Base-by-base conservation (phyloP, 2,329 filamentous ascomycete genomes). In the Calcarisporium arbuscula region DNA sequence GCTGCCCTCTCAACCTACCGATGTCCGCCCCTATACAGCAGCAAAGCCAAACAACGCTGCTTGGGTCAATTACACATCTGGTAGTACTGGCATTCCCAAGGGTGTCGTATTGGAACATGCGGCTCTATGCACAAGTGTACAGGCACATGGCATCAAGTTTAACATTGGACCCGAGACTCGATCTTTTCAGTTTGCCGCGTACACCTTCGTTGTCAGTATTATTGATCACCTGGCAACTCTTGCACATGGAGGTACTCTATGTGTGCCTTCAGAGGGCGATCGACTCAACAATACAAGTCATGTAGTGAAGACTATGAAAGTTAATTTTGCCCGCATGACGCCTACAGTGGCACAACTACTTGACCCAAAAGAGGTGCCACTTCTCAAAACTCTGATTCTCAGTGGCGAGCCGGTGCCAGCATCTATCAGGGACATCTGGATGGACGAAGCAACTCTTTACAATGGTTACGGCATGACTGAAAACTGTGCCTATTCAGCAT, bases 41-140 rank as follows among this genome's bases (percentile, higher is more conserved):
- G n/a, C n/a, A n/a, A n/a, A 20, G n/a, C 21, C 19, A 3, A 20
- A 36, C 22, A 15, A 43, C 9, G 30, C 34, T 12, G 34, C 40
- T 3, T 45, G 36, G 28, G 28, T 43, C 3, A 14, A 44, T 50
- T 72, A 70, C 45, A 72, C 68, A 19, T 70, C 67, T 11, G 68
- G 68, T 14, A 70, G 64, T 14, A 71, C 68, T 2, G 68, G 68
- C 6, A 52, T 54, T 22, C 68, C 67, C 6, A 72, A 70, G 49
- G 66, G 65, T 26, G 61, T 68, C 16, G 55, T 67, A 10, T 36
- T 50, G 22, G 32, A 40, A 0, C 35, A 39, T n/a, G 8, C 12
- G 10, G 6, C 10, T 23, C 21, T 14, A 25, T 30, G 19, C n/a
- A 21, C 29, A 12, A 6, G 16, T 22, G 34, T 21, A 22, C 23